Conservation (phyloP, 371 early-diverging fungal species). For the Apophysomyces trapeziformis region DNA sequence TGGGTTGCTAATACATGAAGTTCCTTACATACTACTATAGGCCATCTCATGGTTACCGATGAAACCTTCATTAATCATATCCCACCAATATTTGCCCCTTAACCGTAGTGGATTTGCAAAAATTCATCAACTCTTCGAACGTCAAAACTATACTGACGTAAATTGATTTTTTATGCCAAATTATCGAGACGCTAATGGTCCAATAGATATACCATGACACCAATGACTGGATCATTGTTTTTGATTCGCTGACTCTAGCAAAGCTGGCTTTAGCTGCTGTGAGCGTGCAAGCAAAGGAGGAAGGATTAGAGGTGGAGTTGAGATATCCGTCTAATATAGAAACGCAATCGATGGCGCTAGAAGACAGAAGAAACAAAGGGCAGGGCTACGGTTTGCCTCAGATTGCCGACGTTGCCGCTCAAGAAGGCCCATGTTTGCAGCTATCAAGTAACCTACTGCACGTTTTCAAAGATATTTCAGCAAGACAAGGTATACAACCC, state of each 20-base stretch:
- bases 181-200: background rate
- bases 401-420: background rate
- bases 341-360: background rate
- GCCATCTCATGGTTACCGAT: background rate
- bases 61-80: background rate
- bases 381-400: background rate
- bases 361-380: too few relatives aligned
- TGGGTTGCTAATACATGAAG: background rate
- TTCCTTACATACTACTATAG: background rate
- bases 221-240: conserved; percentile 63
- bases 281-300: background rate
- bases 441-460: background rate
- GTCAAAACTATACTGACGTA: background rate
- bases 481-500: background rate
- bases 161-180: background rate
- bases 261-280: conserved; percentile 49
- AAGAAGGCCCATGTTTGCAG: background rate
- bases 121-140: background rate
- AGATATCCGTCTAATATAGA: background rate
- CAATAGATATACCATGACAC: conserved; percentile 56
- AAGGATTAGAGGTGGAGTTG: background rate
- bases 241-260: conserved; percentile 58
- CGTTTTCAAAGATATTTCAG: background rate
- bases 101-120: background rate
- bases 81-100: background rate